These are phyloP conservation scores for Diplocarpon rosae DNA, from an alignment of 2,329 filamentous ascomycete genomes.

Conservation along the genomic window DNA sequence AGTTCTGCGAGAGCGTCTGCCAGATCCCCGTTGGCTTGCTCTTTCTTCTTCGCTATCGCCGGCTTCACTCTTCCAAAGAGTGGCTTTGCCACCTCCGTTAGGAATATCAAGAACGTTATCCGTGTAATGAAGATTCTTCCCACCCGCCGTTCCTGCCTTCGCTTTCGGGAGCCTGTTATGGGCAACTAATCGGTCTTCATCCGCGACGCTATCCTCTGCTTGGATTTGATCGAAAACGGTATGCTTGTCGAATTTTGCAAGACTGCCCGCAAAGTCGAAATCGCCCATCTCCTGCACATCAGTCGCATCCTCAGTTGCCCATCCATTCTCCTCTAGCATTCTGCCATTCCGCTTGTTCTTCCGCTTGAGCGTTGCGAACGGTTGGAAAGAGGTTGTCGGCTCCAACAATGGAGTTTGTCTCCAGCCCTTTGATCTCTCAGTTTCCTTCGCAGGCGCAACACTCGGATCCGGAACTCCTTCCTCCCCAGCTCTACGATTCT, in stretches of 20 bases:
- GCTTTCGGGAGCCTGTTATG: conserved; percentile 61
- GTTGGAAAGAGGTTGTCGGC: conserved; percentile 51
- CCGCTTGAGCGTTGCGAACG: conserved; percentile 49
- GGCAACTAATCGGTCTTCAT: conserved; percentile 79
- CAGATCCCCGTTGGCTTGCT: conserved; percentile 25
- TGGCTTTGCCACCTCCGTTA: conserved; percentile 23
- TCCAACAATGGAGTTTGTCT: conserved; percentile 56
- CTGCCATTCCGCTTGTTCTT: conserved; percentile 32
- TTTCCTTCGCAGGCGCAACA: conserved; percentile 34
- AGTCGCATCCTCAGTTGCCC: conserved; percentile 92
- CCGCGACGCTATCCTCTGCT: conserved; percentile 79
- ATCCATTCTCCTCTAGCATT: conserved; percentile 57
- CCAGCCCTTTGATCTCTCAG: conserved; percentile 50
- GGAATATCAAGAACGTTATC: conserved; percentile 78
- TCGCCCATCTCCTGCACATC: conserved; percentile 89
- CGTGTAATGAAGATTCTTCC: conserved; percentile 83
- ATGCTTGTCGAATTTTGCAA: conserved; percentile 92
- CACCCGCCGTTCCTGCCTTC: conserved; percentile 59
- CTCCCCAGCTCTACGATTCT: conserved; percentile 28
- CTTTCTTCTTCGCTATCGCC: conserved; percentile 40
- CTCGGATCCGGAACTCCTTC: conserved; percentile 28
- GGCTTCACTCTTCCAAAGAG: conserved; percentile 61
- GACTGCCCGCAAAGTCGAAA: conserved; percentile 82
- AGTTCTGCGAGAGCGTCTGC: conserved; percentile 26
- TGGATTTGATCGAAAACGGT: conserved; percentile 86